phyloP scores from a whole-genome alignment of 2,329 filamentous ascomycete species.

The Sarocladium strictum region DNA sequence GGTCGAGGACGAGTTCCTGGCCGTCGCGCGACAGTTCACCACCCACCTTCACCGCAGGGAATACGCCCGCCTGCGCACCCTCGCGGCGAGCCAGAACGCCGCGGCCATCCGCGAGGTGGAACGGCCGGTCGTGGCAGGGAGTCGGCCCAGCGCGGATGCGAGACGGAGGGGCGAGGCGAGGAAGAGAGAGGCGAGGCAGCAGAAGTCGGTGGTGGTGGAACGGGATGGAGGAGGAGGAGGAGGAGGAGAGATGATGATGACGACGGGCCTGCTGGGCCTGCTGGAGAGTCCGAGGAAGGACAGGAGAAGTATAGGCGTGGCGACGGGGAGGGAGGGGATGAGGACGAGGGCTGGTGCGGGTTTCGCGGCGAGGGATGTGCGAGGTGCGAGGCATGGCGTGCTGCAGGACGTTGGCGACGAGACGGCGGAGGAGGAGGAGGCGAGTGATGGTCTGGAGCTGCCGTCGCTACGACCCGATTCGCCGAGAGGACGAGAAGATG shows the following conservation, averaged over 20 bases:
- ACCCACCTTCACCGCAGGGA: slow-evolving; percentile 72
- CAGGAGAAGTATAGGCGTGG: slow-evolving; percentile 1
- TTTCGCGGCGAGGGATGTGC: neutral
- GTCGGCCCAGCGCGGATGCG: slow-evolving; percentile 23
- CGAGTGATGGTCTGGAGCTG: neutral
- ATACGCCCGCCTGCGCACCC: slow-evolving; percentile 61
- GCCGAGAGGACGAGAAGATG: neutral
- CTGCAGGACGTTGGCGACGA: neutral
- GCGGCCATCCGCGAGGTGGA: slow-evolving; percentile 44
- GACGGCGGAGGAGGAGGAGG: neutral
- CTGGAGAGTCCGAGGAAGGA: slow-evolving; percentile 35
- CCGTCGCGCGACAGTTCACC: slow-evolving; percentile 64
- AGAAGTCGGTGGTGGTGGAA: slow-evolving; percentile 15
- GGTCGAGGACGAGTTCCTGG: slow-evolving; percentile 76
- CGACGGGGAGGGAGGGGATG: neutral
- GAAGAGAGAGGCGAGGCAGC: slow-evolving; percentile 20
- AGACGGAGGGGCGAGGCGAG: slow-evolving; percentile 17
- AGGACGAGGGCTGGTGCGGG: slow-evolving; percentile 1
- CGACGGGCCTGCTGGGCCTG: slow-evolving; percentile 32
- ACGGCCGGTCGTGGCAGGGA: slow-evolving; percentile 38
- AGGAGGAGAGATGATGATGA: slow-evolving; percentile 4
- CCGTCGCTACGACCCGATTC: neutral
- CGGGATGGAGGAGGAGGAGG: too few relatives aligned
- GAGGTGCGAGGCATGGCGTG: neutral
- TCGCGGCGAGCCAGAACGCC: slow-evolving; percentile 48